Base-by-base conservation (phyloP, 192 early-diverging fungal species). In the Thoreauomyces humboldtii region DNA sequence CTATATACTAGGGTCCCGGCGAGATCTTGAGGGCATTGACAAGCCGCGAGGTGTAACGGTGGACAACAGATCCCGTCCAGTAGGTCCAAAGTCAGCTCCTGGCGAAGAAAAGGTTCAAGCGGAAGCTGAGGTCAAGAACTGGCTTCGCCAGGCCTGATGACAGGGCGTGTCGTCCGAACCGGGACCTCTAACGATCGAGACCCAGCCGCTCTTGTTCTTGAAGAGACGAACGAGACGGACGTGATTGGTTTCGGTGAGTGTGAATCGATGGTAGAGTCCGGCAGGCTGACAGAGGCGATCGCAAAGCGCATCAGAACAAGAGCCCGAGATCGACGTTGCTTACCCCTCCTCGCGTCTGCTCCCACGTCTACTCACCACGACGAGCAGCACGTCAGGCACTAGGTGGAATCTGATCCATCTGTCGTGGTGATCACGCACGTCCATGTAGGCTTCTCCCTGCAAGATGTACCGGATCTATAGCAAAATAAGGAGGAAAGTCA, bases 221-320 rank as follows among this genome's bases (percentile, higher is more conserved):
- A 86, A 81, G 36, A 83, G 57, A 50, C 96, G 86, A 86, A 94
- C 91, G 7, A 90, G 89, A 52, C 88, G 86, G 59, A 96, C 78
- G 70, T 92, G 91, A 76, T 98, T 88, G 59, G 73, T 82, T 12
- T 80, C 78, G 72, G 96, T 93, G 19, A 92, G 77, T 11, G 90
- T 97, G 71, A 98, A 98, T 50, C 96, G 88, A 72, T 98, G 96
- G 71, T 96, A 98, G 67, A 94, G 90, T 35, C 94, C 95, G n/a
- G 92, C 89, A 0, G 95, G 95, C 78, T 88, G 69, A 41, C 38
- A 17, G 17, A 17, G 17, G 38, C 9, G 38, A 41, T 17, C 7
- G 4, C 44, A 54, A 53, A 61, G 7, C 47, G 47, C n/a, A n/a
- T n/a, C n/a, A n/a, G n/a, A n/a, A n/a, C n/a, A n/a, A n/a, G n/a